phyloP scores from a whole-genome alignment of 2,329 filamentous ascomycete species.

The Fusarium oligoseptatum region DNA sequence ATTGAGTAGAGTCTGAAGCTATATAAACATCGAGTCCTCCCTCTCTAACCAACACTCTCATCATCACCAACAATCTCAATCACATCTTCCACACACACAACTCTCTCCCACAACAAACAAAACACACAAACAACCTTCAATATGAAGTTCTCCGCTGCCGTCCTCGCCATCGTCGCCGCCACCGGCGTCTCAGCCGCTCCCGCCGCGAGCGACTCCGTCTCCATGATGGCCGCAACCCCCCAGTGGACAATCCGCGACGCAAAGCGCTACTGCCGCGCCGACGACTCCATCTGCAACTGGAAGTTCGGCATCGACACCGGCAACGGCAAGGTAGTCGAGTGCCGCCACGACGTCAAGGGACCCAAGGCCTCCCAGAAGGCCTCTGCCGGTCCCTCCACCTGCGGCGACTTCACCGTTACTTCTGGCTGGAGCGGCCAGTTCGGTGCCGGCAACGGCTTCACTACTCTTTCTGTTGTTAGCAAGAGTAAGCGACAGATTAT shows the following conservation, averaged over 20 bases:
- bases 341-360: slow-evolving; percentile 50
- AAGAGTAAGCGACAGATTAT: slow-evolving; percentile 58
- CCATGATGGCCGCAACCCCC: slow-evolving; percentile 56
- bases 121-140: slow-evolving; percentile 40
- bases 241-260: slow-evolving; percentile 59
- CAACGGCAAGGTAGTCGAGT: slow-evolving; percentile 51
- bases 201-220: slow-evolving; percentile 44
- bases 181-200: slow-evolving; percentile 54
- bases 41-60: not conserved
- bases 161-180: slow-evolving; percentile 54
- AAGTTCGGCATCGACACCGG: slow-evolving; percentile 60
- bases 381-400: slow-evolving; percentile 57
- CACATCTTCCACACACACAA: slow-evolving; percentile 3
- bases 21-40: slow-evolving; percentile 34
- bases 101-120: slow-evolving; percentile 5
- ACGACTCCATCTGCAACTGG: slow-evolving; percentile 58
- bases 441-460: slow-evolving; percentile 65
- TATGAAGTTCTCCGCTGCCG: slow-evolving; percentile 60
- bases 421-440: slow-evolving; percentile 70
- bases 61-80: slow-evolving; percentile 28
- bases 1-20: not conserved
- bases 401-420: slow-evolving; percentile 65
- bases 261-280: slow-evolving; percentile 56
- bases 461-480: slow-evolving; percentile 64
- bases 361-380: slow-evolving; percentile 50